Evolutionary conservation across 2,329 filamentous ascomycete species (phyloP), one percentile per base, ranked within the genome.

Genomic region (Sporothrix pallida): DNA sequence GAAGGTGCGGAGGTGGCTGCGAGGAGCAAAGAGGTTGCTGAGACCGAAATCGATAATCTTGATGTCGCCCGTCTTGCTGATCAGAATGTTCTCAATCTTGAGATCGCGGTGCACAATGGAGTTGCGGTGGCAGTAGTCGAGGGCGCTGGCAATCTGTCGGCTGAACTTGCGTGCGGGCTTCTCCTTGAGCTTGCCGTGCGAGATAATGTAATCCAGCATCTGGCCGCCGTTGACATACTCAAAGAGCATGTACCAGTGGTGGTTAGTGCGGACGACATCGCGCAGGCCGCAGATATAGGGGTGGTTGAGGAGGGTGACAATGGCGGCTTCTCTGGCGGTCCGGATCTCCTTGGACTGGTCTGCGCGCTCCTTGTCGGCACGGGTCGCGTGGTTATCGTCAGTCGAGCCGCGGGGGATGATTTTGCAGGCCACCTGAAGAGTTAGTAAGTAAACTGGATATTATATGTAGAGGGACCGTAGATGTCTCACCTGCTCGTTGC

Each of bases 231-330:
- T 98, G 82, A 99, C 96, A 82, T 96, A 98, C 84, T 99, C 96
- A 80, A 97, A 99, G 70, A 99, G 90, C 96, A 99, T 99, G 83
- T 99, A 99, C 96, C 96, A 99, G 83, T 99, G 96, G 81, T 98
- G 96, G 79, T 96, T 95, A 70, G 96, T 98, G 74, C 95, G 92
- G 73, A 98, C 92, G 37, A 98, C 94, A 83, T 99, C 96, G 77
- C 94, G 91, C 88, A 99, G 93, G 74, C 93, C 94, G 81, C 96
- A 98, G 74, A 99, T 97, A 80, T 97, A 97, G 15, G 95, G 96
- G 79, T 98, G 96, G 80, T 94, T 94, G 73, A 98, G 88, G 67
- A 99, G 89, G 37, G 93, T 97, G 76, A 98, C 95, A 80, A 99
- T 98, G 77, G 96, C 96, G 58, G 96, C 95, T 82, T 99, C 96